Evolutionary conservation across 208 protist species (phyloP), one percentile per base, ranked within the genome.

Genomic region (Crithidia acanthocephali): DNA sequence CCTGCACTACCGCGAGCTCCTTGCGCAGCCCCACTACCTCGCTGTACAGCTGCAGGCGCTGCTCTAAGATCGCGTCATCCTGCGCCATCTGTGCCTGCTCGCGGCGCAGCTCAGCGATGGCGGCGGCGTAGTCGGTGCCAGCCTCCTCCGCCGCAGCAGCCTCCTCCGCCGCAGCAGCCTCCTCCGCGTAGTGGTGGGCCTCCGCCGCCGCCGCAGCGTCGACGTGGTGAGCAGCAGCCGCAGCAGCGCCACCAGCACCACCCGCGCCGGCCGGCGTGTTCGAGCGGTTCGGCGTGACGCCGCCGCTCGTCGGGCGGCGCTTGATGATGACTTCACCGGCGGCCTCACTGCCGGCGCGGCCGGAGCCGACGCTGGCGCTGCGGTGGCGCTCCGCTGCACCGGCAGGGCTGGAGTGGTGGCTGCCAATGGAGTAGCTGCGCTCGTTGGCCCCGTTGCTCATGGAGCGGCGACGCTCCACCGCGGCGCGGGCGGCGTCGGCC

Each of bases 21-120:
- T 88, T 90, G 44, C 85, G 82, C 56, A 92, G 74, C 0, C 65
- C 79, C 15, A 87, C 57, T 35, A 91, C 79, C 73, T 95, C 86
- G 65, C 80, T 87, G 75, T 89, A 87, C 53, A 89, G 61, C 79
- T 91, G 84, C 74, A 88, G 83, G 63, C 79, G 83, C 72, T 86
- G 55, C 57, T 86, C 83, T 57, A 89, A 68, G 2, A 44, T 55
- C 13, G 44, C 52, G 13, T 74, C 72, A 0, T 68, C 23, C 55
- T 64, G 18, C 16, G 45, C 37, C 27, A 71, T 33, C 22, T 23
- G 47, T 33, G 66, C 51, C 11, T 28, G 45, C 76, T 70, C 59
- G 33, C 55, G 40, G 30, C 51, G 64, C 45, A 60, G 51, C 53
- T 40, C 74, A 47, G 62, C 68, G 16, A 70, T 28, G 9, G 51